A percentile compares a stretch with the other conserved stretches of the same genome.
These are phyloP conservation scores for Exophiala phaeomuriformis DNA, from an alignment of 2,329 filamentous ascomycete genomes.

Conservation along the genomic window DNA sequence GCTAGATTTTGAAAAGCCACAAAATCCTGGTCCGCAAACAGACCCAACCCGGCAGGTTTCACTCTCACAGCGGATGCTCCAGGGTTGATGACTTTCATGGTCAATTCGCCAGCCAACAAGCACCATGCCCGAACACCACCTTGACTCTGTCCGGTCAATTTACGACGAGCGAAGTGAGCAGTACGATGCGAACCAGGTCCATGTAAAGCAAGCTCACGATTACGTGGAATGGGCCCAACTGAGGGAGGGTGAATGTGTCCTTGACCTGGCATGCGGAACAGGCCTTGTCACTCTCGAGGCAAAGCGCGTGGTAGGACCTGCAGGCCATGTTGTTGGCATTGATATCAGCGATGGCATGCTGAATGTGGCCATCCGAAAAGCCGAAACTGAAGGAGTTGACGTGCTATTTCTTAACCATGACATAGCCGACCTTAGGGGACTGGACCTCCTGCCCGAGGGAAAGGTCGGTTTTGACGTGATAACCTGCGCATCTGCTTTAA, in stretches of 20 bases:
- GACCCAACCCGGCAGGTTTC: no score
- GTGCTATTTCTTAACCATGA: conserved; percentile 13
- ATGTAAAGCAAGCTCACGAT: conserved; percentile 12
- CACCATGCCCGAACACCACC: conserved; percentile 3
- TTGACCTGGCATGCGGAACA: conserved; percentile 43
- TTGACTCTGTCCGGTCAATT: conserved; percentile 11
- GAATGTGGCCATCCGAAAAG: conserved; percentile 28
- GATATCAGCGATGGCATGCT: conserved; percentile 41
- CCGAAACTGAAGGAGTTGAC: conserved; percentile 1
- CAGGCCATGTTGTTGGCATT: conserved; percentile 36
- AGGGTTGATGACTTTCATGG: no score
- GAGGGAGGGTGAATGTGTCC: conserved; percentile 34
- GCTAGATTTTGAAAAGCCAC: no score
- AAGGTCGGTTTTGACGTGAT: conserved; percentile 15
- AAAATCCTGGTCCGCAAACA: no score
- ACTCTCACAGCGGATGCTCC: no score
- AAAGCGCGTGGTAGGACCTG: conserved; percentile 33
- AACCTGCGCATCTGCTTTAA: conserved; percentile 18
- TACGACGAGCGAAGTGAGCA: conserved; percentile 16
- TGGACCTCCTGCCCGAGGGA: not conserved
- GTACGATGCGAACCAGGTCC: conserved; percentile 15
- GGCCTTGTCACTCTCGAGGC: conserved; percentile 38
- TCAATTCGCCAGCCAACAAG: no score
- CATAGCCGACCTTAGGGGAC: conserved; percentile 5
- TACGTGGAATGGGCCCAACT: conserved; percentile 12